Conservation (phyloP, 1,284 basidiomycete genomes). For the Clitocybe nebularis region DNA sequence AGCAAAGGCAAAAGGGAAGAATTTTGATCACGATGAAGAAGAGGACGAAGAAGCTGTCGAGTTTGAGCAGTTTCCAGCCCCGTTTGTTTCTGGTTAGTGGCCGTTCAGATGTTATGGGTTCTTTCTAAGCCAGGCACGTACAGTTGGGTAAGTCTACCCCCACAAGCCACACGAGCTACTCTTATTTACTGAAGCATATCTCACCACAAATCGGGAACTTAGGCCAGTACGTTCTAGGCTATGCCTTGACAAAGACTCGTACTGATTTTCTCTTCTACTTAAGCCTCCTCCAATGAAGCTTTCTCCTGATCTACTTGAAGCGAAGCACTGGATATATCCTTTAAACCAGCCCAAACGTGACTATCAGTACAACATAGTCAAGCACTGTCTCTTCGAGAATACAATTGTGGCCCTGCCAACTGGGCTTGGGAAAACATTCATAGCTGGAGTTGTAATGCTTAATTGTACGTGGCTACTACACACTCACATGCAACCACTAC, state of each 20-base stretch:
- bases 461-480: slow-evolving; percentile 61
- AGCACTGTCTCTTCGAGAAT: slow-evolving; percentile 86
- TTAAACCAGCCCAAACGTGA: slow-evolving; percentile 85
- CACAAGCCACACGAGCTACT: background rate
- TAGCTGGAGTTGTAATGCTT: slow-evolving; percentile 95
- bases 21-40: slow-evolving; percentile 41
- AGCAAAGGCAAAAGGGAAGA: slow-evolving; percentile 45
- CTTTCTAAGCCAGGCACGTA: slow-evolving; percentile 4
- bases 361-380: slow-evolving; percentile 95
- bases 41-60: slow-evolving; percentile 54
- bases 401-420: slow-evolving; percentile 95
- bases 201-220: background rate
- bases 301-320: slow-evolving; percentile 70
- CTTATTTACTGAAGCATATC: no score
- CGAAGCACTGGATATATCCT: slow-evolving; percentile 90
- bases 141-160: slow-evolving; percentile 44
- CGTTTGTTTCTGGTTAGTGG: slow-evolving; percentile 51
- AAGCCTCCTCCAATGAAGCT: slow-evolving; percentile 79
- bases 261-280: slow-evolving; percentile 27
- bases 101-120: background rate
- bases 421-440: slow-evolving; percentile 97
- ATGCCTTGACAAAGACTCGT: slow-evolving; percentile 9
- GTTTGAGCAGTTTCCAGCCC: slow-evolving; percentile 80
- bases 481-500: slow-evolving; percentile 2
- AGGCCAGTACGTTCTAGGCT: slow-evolving; percentile 28